Conservation (phyloP, 345 rosid genomes). For the Heritiera fomes region DNA sequence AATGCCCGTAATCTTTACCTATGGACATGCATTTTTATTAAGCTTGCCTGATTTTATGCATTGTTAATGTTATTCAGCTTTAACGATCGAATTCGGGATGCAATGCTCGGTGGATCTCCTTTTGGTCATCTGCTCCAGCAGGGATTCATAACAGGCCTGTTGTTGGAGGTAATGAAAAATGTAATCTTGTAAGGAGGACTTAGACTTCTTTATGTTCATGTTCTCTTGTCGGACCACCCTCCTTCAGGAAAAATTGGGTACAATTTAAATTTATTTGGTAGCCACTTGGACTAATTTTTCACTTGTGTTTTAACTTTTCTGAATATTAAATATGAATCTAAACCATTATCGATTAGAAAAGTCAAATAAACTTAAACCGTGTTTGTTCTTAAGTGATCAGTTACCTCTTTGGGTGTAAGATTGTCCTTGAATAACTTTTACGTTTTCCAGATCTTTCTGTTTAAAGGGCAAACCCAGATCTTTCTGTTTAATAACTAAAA, state of each 20-base stretch:
- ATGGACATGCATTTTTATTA: conserved; percentile 2
- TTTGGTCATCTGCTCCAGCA: conserved; percentile 97
- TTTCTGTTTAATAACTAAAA: neutral
- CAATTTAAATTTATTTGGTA: neutral
- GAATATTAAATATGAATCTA: neutral
- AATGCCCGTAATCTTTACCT: neutral
- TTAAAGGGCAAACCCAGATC: neutral
- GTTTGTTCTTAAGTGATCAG: neutral
- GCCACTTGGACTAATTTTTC: neutral
- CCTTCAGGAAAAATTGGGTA: neutral
- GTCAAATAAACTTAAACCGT: neutral
- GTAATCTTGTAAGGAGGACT: neutral
- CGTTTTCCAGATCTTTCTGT: neutral
- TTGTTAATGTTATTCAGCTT: conserved; percentile 54
- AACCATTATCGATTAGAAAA: neutral
- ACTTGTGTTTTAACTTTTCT: neutral
- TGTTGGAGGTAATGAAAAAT: conserved; percentile 59
- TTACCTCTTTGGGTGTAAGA: neutral
- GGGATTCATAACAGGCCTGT: conserved; percentile 86
- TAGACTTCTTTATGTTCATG: no score
- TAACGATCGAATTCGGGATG: conserved; percentile 96
- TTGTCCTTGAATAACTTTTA: neutral
- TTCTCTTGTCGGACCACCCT: neutral
- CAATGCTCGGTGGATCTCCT: conserved; percentile 96
- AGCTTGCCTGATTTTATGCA: neutral